Conservation (phyloP, 2,329 filamentous ascomycete genomes). For the Aspergillus ibericus region DNA sequence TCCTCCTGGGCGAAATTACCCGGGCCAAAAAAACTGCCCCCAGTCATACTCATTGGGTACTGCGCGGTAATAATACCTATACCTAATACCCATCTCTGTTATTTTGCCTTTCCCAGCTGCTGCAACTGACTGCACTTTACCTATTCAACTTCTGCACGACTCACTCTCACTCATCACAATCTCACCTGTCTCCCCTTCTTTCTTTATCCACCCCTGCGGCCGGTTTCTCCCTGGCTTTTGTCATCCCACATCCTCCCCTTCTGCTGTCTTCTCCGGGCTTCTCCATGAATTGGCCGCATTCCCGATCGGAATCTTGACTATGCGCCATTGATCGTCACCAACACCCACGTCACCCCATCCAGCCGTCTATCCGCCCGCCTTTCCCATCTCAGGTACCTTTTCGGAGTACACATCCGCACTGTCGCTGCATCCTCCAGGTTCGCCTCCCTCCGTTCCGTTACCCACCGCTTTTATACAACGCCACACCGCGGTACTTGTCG, state of each 20-base stretch:
- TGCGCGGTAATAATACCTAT: neutral
- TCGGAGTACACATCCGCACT: neutral
- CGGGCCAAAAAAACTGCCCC: neutral
- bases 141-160: neutral
- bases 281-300: constrained; percentile 16
- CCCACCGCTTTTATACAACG: constrained; percentile 15
- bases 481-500: neutral
- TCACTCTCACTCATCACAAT: constrained; percentile 1
- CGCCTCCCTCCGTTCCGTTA: constrained; percentile 8
- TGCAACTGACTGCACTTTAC: neutral
- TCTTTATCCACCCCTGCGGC: neutral
- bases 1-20: constrained; percentile 3
- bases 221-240: neutral
- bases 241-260: constrained; percentile 7
- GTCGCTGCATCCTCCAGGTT: constrained; percentile 13
- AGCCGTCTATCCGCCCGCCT: constrained; percentile 1
- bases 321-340: constrained; percentile 23
- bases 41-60: neutral
- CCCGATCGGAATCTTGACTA: constrained; percentile 14
- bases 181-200: neutral
- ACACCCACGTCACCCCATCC: constrained; percentile 18
- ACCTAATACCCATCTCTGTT: neutral
- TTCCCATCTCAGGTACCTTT: neutral
- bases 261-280: constrained; percentile 19
- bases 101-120: neutral